Evolutionary conservation across 1,139 yeast genomes (phyloP), one percentile per base, ranked within the genome.

Genomic region (Geotrichum reessii): DNA sequence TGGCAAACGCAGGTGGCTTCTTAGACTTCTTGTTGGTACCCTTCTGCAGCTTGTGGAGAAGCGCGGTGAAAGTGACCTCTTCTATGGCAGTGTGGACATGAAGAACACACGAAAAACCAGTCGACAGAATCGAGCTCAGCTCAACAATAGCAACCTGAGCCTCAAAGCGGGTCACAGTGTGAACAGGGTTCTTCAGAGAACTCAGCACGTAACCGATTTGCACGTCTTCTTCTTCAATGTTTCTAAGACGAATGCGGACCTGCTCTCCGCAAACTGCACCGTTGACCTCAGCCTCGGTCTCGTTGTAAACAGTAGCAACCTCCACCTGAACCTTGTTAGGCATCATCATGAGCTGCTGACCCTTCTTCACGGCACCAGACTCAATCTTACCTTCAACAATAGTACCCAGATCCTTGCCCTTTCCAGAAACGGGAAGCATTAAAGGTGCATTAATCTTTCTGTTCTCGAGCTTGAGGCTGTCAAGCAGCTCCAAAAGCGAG

Each of bases 11-110:
- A 62, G 99, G 99, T 49, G 99, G 89, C 74, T 89, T 91, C 82
- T 91, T 93, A 63, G 96, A 88, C 76, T 86, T 88, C 78, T 97
- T 87, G 81, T 92, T 92, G 59, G 99, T 92, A 63, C 97, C 97
- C 79, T 87, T 92, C 74, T 93, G 97, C 70, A 93, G 81, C 76
- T 92, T 91, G 78, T 93, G 98, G 72, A 92, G 80, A 73, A 93
- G 82, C 70, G 86, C 85, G 57, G 86, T 80, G 71, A 93, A 83
- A 50, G 81, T 81, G 58, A 93, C 97, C 76, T 93, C 99, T 76
- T 93, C 98, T 69, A 93, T 90, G 58, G 99, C 98, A 55, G 99
- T 90, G 78, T 95, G 99, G 69, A 93, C 86, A 72, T 93, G 99
- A 97, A 93, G 92, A 61, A 93, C 97, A 82, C 99, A 93, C 12